phyloP scores from a whole-genome alignment of 2,329 filamentous ascomycete genomes.

The Fusarium domesticum region DNA sequence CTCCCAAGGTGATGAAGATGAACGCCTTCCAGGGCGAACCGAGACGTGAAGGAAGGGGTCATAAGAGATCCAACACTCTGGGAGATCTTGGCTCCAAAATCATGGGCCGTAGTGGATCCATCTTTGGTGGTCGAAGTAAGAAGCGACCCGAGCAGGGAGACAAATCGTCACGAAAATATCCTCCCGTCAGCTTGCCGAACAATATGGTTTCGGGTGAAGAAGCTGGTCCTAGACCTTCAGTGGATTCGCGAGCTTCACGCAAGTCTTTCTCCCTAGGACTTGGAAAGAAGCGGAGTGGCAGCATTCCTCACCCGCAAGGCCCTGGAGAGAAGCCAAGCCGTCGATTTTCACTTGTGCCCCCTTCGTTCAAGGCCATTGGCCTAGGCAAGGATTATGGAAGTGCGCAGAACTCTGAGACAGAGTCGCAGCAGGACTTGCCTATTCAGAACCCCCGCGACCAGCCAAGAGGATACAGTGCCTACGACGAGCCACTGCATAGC shows the following conservation, averaged over 20 bases:
- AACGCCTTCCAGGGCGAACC: slow-evolving; percentile 55
- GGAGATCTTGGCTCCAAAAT: slow-evolving; percentile 80
- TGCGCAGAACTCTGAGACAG: slow-evolving; percentile 43
- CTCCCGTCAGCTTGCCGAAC: slow-evolving; percentile 86
- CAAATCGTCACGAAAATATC: slow-evolving; percentile 69
- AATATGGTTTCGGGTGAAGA: slow-evolving; percentile 59
- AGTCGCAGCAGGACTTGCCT: slow-evolving; percentile 52
- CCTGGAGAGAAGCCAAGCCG: slow-evolving; percentile 57
- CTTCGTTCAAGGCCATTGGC: slow-evolving; percentile 59
- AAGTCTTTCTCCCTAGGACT: slow-evolving; percentile 69
- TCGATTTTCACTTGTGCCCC: slow-evolving; percentile 69
- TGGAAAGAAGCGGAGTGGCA: slow-evolving; percentile 68
- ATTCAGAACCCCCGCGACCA: slow-evolving; percentile 45
- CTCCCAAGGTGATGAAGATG: slow-evolving; percentile 56
- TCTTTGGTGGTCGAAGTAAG: slow-evolving; percentile 65
- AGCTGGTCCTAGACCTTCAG: slow-evolving; percentile 54
- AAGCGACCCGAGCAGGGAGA: slow-evolving; percentile 55
- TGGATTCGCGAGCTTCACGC: slow-evolving; percentile 65
- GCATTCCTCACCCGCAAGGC: slow-evolving; percentile 55
- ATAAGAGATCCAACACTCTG: slow-evolving; percentile 72
- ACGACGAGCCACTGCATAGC: slow-evolving; percentile 36
- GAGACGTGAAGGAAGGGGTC: slow-evolving; percentile 52
- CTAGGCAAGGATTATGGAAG: slow-evolving; percentile 54
- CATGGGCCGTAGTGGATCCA: slow-evolving; percentile 77
- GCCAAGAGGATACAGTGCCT: slow-evolving; percentile 34